Base-by-base conservation (phyloP, 164 flowering plant genomes). In the Dillenia suffruticosa region DNA sequence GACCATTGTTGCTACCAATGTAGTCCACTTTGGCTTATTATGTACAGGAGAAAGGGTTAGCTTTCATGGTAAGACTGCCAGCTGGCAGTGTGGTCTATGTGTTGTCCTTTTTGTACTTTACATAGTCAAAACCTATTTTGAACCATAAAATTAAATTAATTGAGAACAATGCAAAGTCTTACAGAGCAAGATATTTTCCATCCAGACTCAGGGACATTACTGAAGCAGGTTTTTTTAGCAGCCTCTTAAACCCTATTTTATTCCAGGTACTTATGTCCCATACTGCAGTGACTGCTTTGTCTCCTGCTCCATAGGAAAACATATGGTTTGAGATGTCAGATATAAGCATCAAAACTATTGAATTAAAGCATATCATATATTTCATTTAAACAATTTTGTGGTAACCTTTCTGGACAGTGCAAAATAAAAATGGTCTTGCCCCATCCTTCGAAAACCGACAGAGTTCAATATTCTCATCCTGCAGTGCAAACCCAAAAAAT, bases 371-470 rank as follows among this genome's bases (percentile, higher is more conserved):
- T 22, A 45, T 51, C n/a, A n/a, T 15, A 22, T 19, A 12, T 58
- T n/a, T 64, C 43, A 49, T 56, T 13, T 14, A 56, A 54, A 24
- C 40, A 59, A 16, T 49, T 24, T 66, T n/a, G 11, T 24, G 9
- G 43, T 54, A 56, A 95, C 99, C 99, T 79, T 75, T 81, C 56
- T 83, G 90, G 55, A 84, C 82, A 59, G 89, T 77, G 68, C 92
- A 81, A 78, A 91, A 95, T 57, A 95, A 67, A 70, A 95, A 95
- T n/a, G 97, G 99, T 62, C 85, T 91, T 55, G 94, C 91, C 55
- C 97, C 97, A 79, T 95, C 99, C 79, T 77, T 88, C 0, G 99
- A 95, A 74, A 95, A 95, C 4, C 96, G 87, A 70, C 99, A 95
- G 56, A 83, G 75, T 59, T 88, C 96, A 68, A 91, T 76, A 67